phyloP scores from a whole-genome alignment of 2,329 filamentous ascomycete genomes.

The Colletotrichum sp. region DNA sequence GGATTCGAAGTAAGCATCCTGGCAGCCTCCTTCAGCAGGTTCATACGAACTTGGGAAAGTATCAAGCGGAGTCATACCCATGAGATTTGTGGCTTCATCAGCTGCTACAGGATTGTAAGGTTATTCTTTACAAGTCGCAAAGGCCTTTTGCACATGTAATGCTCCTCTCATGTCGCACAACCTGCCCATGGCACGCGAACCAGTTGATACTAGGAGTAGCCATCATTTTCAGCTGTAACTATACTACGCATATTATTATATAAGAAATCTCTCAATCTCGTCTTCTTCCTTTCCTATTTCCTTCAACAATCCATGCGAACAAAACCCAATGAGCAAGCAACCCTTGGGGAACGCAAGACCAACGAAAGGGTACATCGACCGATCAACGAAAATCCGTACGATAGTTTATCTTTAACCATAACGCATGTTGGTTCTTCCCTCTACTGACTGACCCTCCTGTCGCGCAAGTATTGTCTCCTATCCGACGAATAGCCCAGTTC shows the following conservation, averaged over 20 bases:
- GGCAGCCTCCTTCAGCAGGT: background rate
- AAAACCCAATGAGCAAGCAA: background rate
- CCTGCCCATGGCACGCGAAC: too few relatives aligned
- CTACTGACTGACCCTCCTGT: background rate
- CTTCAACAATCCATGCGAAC: background rate
- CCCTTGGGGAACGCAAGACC: background rate
- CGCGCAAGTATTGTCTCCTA: background rate
- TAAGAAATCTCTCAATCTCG: background rate
- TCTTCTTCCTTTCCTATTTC: rapidly evolving
- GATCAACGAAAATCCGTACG: background rate
- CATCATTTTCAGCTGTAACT: too few relatives aligned
- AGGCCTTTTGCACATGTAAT: background rate
- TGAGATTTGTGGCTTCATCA: background rate
- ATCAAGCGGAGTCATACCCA: background rate
- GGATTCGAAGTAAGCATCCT: background rate
- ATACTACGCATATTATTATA: too few relatives aligned
- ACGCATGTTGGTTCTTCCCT: rapidly evolving
- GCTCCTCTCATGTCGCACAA: too few relatives aligned
- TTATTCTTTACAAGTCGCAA: background rate
- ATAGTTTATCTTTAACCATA: rapidly evolving
- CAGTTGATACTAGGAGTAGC: background rate
- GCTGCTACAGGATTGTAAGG: background rate
- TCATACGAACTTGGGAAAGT: background rate
- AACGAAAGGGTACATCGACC: background rate
- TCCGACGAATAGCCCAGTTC: background rate